phyloP scores from a whole-genome alignment of 495 filamentous ascomycete species.

The Hypoxylon crocopeplum region DNA sequence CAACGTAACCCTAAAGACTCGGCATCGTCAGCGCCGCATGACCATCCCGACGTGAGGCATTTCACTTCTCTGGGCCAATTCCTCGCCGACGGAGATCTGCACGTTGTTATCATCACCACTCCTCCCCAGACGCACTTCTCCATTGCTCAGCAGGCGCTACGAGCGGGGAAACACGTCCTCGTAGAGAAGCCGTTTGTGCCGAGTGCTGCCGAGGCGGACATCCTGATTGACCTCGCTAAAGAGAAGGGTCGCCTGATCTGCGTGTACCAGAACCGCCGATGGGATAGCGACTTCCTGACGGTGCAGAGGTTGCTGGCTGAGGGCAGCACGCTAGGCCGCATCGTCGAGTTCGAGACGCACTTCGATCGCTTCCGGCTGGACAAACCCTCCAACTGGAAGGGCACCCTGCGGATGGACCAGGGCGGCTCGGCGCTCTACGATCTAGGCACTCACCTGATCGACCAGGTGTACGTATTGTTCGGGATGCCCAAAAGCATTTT shows the following conservation, averaged over 20 bases:
- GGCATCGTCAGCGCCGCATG: conserved; percentile 69
- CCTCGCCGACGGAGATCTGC: conserved; percentile 68
- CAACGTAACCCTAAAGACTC: conserved; percentile 61
- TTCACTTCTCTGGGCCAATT: conserved; percentile 68
- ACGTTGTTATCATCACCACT: conserved; percentile 78
- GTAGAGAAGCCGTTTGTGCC: conserved; percentile 92
- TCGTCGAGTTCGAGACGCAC: conserved; percentile 84
- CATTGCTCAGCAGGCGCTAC: conserved; percentile 69
- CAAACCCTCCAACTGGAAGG: conserved; percentile 72
- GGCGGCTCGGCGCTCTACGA: conserved; percentile 82
- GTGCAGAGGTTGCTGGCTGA: conserved; percentile 66
- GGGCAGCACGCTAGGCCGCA: conserved; percentile 63
- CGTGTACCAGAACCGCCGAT: conserved; percentile 90
- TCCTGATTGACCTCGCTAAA: conserved; percentile 70
- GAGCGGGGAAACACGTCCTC: conserved; percentile 81
- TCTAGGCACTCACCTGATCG: conserved; percentile 82
- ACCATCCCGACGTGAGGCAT: conserved; percentile 70
- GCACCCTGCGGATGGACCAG: conserved; percentile 59
- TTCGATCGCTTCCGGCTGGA: conserved; percentile 79
- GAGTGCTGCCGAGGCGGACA: conserved; percentile 71
- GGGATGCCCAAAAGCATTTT: conserved; percentile 75
- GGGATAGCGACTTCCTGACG: conserved; percentile 84
- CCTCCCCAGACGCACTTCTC: conserved; percentile 77
- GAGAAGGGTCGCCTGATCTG: conserved; percentile 68
- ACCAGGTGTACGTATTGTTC: conserved; percentile 81